These are phyloP conservation scores for Penicillium sp. DNA, from an alignment of 2,329 filamentous ascomycete genomes.

Conservation along the genomic window DNA sequence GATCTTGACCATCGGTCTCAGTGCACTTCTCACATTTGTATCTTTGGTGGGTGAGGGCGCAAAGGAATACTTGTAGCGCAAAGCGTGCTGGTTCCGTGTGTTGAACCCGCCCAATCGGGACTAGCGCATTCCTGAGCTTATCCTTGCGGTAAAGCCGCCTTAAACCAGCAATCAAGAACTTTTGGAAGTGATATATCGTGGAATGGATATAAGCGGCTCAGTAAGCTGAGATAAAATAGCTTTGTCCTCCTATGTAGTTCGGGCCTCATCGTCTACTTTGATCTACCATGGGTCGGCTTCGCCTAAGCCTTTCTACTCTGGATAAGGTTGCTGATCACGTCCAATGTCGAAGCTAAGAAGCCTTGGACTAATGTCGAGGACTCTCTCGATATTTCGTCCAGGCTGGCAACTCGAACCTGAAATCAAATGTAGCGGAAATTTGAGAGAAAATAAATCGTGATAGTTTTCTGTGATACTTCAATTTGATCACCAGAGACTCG, in stretches of 20 bases:
- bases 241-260: background rate
- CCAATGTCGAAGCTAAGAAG: background rate
- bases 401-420: background rate
- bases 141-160: background rate
- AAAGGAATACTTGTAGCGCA: background rate
- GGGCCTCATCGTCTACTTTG: background rate
- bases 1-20: background rate
- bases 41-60: background rate
- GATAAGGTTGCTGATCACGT: no score
- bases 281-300: background rate
- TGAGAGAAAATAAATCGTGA: background rate
- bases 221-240: no score
- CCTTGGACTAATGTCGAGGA: background rate
- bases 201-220: no score
- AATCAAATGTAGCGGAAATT: background rate
- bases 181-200: no score
- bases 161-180: background rate
- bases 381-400: background rate
- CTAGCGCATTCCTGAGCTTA: constrained; percentile 20
- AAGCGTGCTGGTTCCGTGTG: constrained; percentile 1
- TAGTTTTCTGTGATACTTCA: background rate
- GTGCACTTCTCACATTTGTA: background rate
- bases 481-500: constrained; percentile 1
- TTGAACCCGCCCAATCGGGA: constrained; percentile 15
- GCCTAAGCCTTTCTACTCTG: background rate